Evolutionary conservation across 2,329 filamentous ascomycete genomes (phyloP).

Genomic region (Ilyonectria sp.): DNA sequence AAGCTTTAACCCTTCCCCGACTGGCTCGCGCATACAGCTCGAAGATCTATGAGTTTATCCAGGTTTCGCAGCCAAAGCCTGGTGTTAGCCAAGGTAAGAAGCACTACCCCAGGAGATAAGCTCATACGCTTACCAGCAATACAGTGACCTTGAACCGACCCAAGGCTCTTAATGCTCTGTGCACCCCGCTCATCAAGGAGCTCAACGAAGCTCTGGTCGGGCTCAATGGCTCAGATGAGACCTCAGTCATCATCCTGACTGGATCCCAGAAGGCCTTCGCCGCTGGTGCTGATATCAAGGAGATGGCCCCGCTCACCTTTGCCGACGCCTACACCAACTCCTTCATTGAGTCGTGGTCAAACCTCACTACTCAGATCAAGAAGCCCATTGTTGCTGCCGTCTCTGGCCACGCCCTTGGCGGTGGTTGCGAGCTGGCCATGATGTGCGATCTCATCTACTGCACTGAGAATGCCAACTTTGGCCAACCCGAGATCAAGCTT

Average conservation of each 20-base stretch:
- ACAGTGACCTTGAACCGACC: slow-evolving; percentile 93
- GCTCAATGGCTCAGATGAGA: slow-evolving; percentile 78
- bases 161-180: slow-evolving; percentile 95
- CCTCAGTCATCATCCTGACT: slow-evolving; percentile 86
- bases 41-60: slow-evolving; percentile 82
- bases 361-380: slow-evolving; percentile 86
- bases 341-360: slow-evolving; percentile 97
- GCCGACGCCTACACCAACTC: slow-evolving; percentile 87
- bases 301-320: slow-evolving; percentile 96
- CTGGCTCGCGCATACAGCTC: slow-evolving; percentile 69
- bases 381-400: slow-evolving; percentile 96
- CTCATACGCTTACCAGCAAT: slow-evolving; percentile 24
- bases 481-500: slow-evolving; percentile 97
- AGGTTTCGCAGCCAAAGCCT: slow-evolving; percentile 86
- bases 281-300: slow-evolving; percentile 98
- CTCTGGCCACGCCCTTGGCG: slow-evolving; percentile 93
- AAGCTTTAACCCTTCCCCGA: slow-evolving; percentile 70
- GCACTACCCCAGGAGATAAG: background rate
- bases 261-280: slow-evolving; percentile 93
- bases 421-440: slow-evolving; percentile 96
- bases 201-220: slow-evolving; percentile 83
- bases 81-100: slow-evolving; percentile 87
- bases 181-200: slow-evolving; percentile 90
- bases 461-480: slow-evolving; percentile 88
- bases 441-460: slow-evolving; percentile 98